phyloP scores from a whole-genome alignment of 805 yeast species.

The Candida stauntonica region DNA sequence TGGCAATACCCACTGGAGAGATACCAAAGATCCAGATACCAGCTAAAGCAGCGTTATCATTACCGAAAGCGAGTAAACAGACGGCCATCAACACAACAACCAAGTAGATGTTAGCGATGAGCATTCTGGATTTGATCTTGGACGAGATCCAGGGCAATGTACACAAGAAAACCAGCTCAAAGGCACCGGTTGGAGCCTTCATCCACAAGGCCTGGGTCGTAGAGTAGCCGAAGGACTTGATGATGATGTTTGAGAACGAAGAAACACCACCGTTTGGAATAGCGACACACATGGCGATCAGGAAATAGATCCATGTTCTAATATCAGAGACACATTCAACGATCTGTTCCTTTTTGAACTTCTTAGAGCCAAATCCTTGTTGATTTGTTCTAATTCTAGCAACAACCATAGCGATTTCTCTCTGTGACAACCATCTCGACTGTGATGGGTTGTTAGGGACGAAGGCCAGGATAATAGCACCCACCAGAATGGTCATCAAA shows the following conservation, averaged over 20 bases:
- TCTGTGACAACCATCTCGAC: slow-evolving; percentile 36
- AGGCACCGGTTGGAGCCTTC: slow-evolving; percentile 33
- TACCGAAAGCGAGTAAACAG: slow-evolving; percentile 34
- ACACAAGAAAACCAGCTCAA: slow-evolving; percentile 32
- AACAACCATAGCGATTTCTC: slow-evolving; percentile 38
- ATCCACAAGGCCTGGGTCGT: slow-evolving; percentile 28
- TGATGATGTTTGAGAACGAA: slow-evolving; percentile 39
- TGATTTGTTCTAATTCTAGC: slow-evolving; percentile 41
- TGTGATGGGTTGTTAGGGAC: slow-evolving; percentile 44
- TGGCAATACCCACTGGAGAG: slow-evolving; percentile 21
- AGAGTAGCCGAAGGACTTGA: slow-evolving; percentile 37
- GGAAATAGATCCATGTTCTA: slow-evolving; percentile 36
- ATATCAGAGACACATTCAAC: slow-evolving; percentile 28
- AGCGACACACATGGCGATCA: slow-evolving; percentile 29
- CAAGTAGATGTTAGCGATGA: slow-evolving; percentile 8
- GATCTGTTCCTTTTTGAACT: slow-evolving; percentile 35
- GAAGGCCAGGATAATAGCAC: slow-evolving; percentile 36
- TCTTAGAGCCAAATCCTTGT: slow-evolving; percentile 40
- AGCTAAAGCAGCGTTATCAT: slow-evolving; percentile 26
- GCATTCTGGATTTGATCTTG: slow-evolving; percentile 3
- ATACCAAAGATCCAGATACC: slow-evolving; percentile 30
- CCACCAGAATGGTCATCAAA: slow-evolving; percentile 43
- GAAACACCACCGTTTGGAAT: slow-evolving; percentile 44
- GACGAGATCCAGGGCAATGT: slow-evolving; percentile 7
- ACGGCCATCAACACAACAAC: slow-evolving; percentile 6